These are phyloP conservation scores for Trichoderma polysporum DNA, from an alignment of 2,329 filamentous ascomycete species.

Conservation along the genomic window DNA sequence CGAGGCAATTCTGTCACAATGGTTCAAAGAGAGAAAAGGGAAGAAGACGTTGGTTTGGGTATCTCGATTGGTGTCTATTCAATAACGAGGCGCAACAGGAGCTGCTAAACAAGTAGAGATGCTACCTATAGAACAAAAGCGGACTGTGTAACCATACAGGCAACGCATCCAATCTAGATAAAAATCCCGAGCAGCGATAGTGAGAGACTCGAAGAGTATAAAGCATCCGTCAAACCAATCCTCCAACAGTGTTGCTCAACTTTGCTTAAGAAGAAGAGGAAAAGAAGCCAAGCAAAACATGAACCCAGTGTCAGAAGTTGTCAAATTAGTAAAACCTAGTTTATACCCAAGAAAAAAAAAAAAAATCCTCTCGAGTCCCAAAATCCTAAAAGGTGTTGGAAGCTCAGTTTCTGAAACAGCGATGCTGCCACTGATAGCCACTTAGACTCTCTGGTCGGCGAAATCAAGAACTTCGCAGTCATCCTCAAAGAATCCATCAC, in stretches of 20 bases:
- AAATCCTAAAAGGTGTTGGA: background rate
- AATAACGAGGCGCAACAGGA: slow-evolving; percentile 29
- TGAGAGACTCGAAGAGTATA: slow-evolving; percentile 19
- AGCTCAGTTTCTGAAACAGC: background rate
- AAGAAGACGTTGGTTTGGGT: slow-evolving; percentile 30
- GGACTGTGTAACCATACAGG: slow-evolving; percentile 24
- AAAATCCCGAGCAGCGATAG: slow-evolving; percentile 25
- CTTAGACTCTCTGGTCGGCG: slow-evolving; percentile 66
- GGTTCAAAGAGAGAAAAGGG: background rate
- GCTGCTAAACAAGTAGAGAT: slow-evolving; percentile 25
- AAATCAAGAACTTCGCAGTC: slow-evolving; percentile 91
- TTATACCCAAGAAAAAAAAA: slow-evolving; percentile 14
- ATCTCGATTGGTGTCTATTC: slow-evolving; percentile 39
- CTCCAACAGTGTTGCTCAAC: slow-evolving; percentile 21
- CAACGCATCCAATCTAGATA: slow-evolving; percentile 33
- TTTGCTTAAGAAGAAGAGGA: slow-evolving; percentile 1
- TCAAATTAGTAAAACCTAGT: slow-evolving; percentile 27
- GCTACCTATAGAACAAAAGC: slow-evolving; percentile 19
- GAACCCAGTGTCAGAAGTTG: slow-evolving; percentile 16
- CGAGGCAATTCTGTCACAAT: background rate
- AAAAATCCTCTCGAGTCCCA: slow-evolving; percentile 10
- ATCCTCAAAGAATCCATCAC: slow-evolving; percentile 86
- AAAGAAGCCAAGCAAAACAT: slow-evolving; percentile 20
- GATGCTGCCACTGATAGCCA: background rate
- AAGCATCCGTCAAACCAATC: slow-evolving; percentile 19